Evolutionary conservation across 2,329 filamentous ascomycete genomes (phyloP), one percentile per base, ranked within the genome.

Genomic region (Proliferodiscus dingleyae): DNA sequence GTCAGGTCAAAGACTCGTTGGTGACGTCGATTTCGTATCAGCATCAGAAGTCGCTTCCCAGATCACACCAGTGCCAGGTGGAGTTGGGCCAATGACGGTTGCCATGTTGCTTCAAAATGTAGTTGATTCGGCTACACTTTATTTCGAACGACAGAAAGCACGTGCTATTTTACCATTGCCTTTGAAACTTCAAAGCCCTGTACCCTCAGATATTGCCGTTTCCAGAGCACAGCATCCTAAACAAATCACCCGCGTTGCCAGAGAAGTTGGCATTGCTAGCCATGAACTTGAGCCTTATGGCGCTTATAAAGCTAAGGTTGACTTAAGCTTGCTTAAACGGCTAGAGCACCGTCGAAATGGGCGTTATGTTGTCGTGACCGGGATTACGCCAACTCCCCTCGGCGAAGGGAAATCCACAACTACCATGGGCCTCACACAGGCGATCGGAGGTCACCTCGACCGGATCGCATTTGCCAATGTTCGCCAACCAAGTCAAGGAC

Each of bases 361-460:
- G 45, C 84, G 85, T 51, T 98, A 97, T 64, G 80, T 98, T 54
- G 80, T 97, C 28, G 87, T 98, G 16, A 91, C 89, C 45, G 93
- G 93, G 53, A 97, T 98, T 56, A 98, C 93, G 0, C 93, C 93
- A 1, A 98, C 93, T 6, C 93, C 93, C 19, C 79, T 98, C 5
- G 93, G 93, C 13, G 93, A 98, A 73, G 93, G 93, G 58, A 98
- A 98, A 71, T 97, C 93, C 9, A 98, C 93, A 2, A 98, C 93
- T 1, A 98, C 93, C 6, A 87, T 98, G 75, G 93, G 93, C 64
- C 75, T 98, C 41, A 89, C 89, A 5, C 93, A 98, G 68, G 93
- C 93, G 28, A 73, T 98, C 39, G 89, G 89, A 46, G 93, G 85
- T 30, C 91, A 97, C 59, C 72, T 97, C 40, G 86, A 85, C 56